Percentiles rank a stretch among this genome's conserved stretches.
Evolutionary conservation across 2,329 filamentous ascomycete species (phyloP).

Genomic region (Trichoderma lentiforme): DNA sequence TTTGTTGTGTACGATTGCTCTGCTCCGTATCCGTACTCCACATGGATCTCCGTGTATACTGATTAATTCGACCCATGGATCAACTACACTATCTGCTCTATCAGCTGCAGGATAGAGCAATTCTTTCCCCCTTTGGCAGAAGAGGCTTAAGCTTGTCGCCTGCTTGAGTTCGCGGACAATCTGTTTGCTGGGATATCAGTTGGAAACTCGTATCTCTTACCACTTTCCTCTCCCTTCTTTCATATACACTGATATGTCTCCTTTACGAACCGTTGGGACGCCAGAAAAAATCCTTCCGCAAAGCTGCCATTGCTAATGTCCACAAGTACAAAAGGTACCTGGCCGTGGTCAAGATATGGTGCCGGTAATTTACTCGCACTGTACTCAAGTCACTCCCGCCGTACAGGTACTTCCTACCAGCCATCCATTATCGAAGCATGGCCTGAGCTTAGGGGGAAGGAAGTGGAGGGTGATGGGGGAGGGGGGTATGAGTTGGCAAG

Average conservation of each 20-base stretch:
- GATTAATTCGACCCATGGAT: background rate
- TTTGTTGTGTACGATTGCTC: background rate
- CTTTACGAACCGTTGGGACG: background rate
- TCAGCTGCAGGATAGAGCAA: background rate
- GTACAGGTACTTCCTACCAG: constrained; percentile 18
- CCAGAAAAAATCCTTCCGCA: background rate
- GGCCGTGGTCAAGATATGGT: background rate
- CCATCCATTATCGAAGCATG: constrained; percentile 17
- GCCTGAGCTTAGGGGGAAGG: constrained; percentile 12
- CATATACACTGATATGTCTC: background rate
- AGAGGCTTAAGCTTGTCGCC: background rate
- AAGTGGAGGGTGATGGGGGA: background rate
- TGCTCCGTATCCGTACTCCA: background rate
- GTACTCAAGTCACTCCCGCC: background rate
- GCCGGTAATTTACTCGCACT: background rate
- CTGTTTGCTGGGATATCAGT: background rate
- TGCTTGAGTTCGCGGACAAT: background rate
- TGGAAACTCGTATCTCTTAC: background rate
- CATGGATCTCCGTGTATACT: background rate
- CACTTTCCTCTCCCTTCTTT: background rate
- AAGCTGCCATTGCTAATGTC: background rate
- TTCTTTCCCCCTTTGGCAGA: background rate
- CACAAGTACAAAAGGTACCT: background rate
- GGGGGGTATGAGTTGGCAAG: constrained; percentile 14
- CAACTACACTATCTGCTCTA: background rate